phyloP scores from a whole-genome alignment of 257 asterid species.

The Forsythia suspensa region DNA sequence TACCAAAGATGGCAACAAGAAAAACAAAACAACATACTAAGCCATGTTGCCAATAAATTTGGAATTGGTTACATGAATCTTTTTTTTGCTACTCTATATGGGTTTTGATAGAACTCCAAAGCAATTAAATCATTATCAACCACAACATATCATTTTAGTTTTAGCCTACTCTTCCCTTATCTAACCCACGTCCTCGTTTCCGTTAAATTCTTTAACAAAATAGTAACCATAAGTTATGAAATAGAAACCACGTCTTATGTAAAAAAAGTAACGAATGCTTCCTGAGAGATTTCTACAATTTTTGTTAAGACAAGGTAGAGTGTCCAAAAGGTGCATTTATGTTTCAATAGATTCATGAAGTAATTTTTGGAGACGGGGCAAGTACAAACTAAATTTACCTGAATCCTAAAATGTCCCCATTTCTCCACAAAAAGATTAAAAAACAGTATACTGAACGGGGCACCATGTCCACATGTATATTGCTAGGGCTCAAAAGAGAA shows the following conservation, averaged over 20 bases:
- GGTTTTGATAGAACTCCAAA: too few species aligned
- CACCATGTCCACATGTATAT: not conserved
- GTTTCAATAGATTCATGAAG: not conserved
- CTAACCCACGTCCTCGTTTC: not conserved
- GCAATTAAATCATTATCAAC: too few species aligned
- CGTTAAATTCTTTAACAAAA: not conserved
- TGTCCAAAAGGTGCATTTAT: not conserved
- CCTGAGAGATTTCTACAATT: not conserved
- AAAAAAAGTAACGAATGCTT: not conserved
- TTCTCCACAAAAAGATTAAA: not conserved
- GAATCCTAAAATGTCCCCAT: not conserved
- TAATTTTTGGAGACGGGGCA: not conserved
- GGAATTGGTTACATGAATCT: not conserved
- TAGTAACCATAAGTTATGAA: not conserved
- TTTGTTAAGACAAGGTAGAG: not conserved
- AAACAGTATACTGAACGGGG: not conserved
- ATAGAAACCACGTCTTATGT: too few species aligned
- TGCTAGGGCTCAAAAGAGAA: not conserved
- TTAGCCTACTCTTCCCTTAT: too few species aligned
- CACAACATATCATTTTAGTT: too few species aligned
- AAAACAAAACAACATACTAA: not conserved
- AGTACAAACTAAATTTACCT: not conserved
- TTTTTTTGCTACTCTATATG: too few species aligned
- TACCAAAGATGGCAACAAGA: too few species aligned
- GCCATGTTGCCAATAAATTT: not conserved